These are phyloP conservation scores for Curvularia verruculosa DNA, from an alignment of 2,329 filamentous ascomycete species.

Conservation along the genomic window DNA sequence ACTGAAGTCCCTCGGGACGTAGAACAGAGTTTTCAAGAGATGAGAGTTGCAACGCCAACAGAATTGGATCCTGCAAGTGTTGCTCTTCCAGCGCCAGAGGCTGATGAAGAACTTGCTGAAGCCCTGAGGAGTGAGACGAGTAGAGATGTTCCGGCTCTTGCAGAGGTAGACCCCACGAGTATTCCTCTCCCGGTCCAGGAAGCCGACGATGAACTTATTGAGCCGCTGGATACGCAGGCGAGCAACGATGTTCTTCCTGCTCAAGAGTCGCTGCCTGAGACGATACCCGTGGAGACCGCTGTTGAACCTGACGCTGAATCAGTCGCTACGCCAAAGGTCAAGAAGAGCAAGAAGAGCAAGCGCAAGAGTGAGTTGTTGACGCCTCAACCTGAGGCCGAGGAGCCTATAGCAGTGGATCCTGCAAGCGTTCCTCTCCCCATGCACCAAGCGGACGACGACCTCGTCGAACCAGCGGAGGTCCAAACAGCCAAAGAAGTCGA, in stretches of 20 bases:
- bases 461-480: background rate
- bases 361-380: constrained; percentile 8
- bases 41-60: background rate
- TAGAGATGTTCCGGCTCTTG: background rate
- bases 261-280: background rate
- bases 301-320: background rate
- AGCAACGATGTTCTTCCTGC: background rate
- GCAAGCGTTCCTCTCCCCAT: background rate
- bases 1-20: background rate
- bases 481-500: background rate
- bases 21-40: background rate
- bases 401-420: background rate
- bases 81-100: constrained; percentile 1
- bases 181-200: constrained; percentile 4
- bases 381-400: constrained; percentile 3
- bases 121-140: background rate
- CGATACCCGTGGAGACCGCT: background rate
- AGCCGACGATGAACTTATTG: constrained; percentile 3
- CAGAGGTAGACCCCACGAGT: background rate
- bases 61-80: constrained; percentile 1
- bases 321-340: constrained; percentile 5
- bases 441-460: background rate
- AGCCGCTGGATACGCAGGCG: background rate
- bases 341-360: constrained; percentile 16
- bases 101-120: constrained; percentile 2